Base-by-base conservation (phyloP, 371 early-diverging fungal species). In the Lichtheimia ornata region DNA sequence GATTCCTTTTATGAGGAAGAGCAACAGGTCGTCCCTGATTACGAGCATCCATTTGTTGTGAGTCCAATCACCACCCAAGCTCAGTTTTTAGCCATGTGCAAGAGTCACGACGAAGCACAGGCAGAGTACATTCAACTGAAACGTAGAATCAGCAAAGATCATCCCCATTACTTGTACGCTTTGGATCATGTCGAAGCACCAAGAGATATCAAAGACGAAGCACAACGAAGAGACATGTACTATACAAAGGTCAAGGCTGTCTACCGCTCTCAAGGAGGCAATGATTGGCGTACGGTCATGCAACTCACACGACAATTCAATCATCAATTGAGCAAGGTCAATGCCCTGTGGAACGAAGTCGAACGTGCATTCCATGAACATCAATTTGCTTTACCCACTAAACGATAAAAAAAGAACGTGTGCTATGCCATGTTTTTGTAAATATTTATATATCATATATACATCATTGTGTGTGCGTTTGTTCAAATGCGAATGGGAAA, bases 121-220 rank as follows among this genome's bases (percentile, higher is more conserved):
- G 24, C 40, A 27, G 52, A 56, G 18, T 66, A 66, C 44, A 54
- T 52, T 17, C 66, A 50, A 50, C 51, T 61, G 47, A 61, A 61
- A 47, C 43, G 44, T 25, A 35, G 35, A 14, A 53, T 66, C 35
- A 49, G 20, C 24, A 30, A 56, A 27, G 53, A 56, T 15, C 51
- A 65, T 50, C 65, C 61, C 5, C 56, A 50, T 6, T 65, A 65
- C 51, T 25, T 65, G 6, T 53, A 59, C 18, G 65, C 65, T 22
- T 42, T 65, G 18, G 52, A 28, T 13, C 60, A 59, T 2, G 61
- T 60, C 13, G 56, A 60, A 43, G 56, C 24, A 4, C 53, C 28
- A 5, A 20, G 27, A 25, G 40, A 25, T 24, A 54, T 17, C 27
- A 47, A 65, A 5, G 56, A 60, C 12, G 59, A 59, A 28, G 24